Percentiles rank a stretch among this genome's conserved stretches.
phyloP scores from a whole-genome alignment of 495 filamentous ascomycete species.

The Talaromyces ruber region DNA sequence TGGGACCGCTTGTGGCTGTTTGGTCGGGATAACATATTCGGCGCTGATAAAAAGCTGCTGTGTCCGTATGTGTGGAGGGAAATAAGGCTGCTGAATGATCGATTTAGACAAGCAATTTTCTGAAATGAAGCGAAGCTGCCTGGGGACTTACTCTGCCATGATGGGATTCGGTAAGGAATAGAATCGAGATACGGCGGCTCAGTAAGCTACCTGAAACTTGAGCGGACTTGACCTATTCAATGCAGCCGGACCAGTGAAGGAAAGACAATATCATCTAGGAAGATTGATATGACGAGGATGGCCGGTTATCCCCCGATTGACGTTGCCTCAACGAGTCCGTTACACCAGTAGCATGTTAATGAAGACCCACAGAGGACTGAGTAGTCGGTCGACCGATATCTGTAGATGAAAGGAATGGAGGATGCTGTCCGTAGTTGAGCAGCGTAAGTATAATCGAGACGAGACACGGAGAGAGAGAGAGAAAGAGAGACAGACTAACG shows the following conservation, averaged over 20 bases:
- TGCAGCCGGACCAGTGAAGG: neutral
- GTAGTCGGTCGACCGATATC: neutral
- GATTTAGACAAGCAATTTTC: neutral
- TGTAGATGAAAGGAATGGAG: neutral
- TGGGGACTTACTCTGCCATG: constrained; percentile 39
- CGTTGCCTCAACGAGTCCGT: neutral
- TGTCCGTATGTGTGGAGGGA: constrained; percentile 34
- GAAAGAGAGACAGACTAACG: neutral
- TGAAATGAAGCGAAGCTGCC: neutral
- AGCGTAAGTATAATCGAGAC: neutral
- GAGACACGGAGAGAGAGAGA: neutral
- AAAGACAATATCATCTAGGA: neutral
- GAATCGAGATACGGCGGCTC: neutral
- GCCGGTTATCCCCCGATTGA: neutral
- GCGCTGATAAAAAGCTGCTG: constrained; percentile 29
- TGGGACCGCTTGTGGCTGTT: constrained; percentile 32
- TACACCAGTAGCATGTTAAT: neutral
- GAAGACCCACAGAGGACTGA: neutral
- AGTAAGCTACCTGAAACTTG: neutral
- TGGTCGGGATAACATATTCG: constrained; percentile 36
- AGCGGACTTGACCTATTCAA: neutral
- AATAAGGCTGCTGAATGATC: constrained; percentile 25
- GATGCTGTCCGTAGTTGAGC: neutral
- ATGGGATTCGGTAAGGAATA: constrained; percentile 4
- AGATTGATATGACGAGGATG: neutral